phyloP scores from a whole-genome alignment of 208 protist species.

The Leishmania guyanensis region DNA sequence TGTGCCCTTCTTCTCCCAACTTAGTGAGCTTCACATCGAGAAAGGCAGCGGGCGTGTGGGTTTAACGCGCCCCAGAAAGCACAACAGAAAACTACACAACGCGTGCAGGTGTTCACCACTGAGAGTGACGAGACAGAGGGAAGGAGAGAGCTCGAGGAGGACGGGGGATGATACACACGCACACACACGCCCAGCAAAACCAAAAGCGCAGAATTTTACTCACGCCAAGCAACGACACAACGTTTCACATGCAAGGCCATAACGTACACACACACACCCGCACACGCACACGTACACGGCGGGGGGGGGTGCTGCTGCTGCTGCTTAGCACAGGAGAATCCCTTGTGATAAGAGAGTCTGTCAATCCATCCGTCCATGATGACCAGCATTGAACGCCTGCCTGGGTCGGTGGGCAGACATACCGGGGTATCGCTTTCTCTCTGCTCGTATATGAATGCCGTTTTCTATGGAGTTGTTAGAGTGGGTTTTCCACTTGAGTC shows the following conservation, averaged over 20 bases:
- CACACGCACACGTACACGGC: background rate
- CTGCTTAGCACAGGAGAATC: background rate
- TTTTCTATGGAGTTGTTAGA: background rate
- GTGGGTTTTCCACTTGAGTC: background rate
- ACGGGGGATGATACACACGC: background rate
- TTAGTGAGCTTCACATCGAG: too few species aligned
- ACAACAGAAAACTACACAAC: too few species aligned
- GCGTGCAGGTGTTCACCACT: background rate
- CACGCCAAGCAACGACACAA: too few species aligned
- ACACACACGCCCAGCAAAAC: too few species aligned
- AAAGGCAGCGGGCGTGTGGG: too few species aligned
- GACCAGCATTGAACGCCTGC: background rate
- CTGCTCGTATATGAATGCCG: background rate
- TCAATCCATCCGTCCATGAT: background rate
- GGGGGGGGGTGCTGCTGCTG: too few species aligned
- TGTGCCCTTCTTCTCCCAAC: background rate
- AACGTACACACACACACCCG: background rate
- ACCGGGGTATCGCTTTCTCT: background rate
- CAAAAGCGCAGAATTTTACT: too few species aligned
- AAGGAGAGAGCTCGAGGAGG: background rate
- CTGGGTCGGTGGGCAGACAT: background rate
- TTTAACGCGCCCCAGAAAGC: too few species aligned
- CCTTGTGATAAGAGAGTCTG: background rate
- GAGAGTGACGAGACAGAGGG: background rate
- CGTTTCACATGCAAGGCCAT: background rate